Conservation (phyloP, 2,329 filamentous ascomycete genomes). For the Rutstroemia sp. region DNA sequence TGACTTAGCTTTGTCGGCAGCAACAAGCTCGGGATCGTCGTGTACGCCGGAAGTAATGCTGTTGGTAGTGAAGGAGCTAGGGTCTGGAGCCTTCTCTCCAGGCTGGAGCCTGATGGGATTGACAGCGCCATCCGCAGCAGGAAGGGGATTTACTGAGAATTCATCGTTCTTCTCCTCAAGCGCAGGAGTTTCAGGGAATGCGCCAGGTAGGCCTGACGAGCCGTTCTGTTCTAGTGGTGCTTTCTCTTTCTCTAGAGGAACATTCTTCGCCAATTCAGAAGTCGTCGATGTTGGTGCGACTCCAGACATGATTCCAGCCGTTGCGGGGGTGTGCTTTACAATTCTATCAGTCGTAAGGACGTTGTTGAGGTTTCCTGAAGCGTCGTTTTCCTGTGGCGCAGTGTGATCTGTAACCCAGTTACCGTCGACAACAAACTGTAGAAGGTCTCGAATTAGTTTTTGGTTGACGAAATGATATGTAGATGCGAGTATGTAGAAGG, state of each 20-base stretch:
- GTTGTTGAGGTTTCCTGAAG: conserved; percentile 85
- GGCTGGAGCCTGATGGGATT: conserved; percentile 78
- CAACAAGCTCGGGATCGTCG: conserved; percentile 74
- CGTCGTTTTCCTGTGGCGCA: conserved; percentile 75
- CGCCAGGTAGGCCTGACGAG: conserved; percentile 51
- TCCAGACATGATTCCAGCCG: conserved; percentile 51
- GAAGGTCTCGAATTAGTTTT: background rate
- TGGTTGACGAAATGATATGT: background rate
- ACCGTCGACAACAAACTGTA: conserved; percentile 89
- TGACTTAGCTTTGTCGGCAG: conserved; percentile 33
- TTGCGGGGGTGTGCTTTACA: conserved; percentile 38
- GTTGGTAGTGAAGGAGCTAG: conserved; percentile 55
- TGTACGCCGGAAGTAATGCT: conserved; percentile 66
- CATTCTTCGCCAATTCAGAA: conserved; percentile 58
- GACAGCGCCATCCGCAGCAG: conserved; percentile 54
- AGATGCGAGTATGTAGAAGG: background rate
- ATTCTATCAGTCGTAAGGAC: conserved; percentile 73
- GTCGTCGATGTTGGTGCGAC: conserved; percentile 66
- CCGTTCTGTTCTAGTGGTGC: conserved; percentile 19
- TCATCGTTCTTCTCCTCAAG: conserved; percentile 34
- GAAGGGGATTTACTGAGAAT: conserved; percentile 51
- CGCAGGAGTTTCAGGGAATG: conserved; percentile 66
- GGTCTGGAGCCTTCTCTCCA: conserved; percentile 72
- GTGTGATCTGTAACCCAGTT: conserved; percentile 79
- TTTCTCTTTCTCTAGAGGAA: conserved; percentile 48